Conservation (phyloP, 495 filamentous ascomycete species). For the Neurospora sp. region DNA sequence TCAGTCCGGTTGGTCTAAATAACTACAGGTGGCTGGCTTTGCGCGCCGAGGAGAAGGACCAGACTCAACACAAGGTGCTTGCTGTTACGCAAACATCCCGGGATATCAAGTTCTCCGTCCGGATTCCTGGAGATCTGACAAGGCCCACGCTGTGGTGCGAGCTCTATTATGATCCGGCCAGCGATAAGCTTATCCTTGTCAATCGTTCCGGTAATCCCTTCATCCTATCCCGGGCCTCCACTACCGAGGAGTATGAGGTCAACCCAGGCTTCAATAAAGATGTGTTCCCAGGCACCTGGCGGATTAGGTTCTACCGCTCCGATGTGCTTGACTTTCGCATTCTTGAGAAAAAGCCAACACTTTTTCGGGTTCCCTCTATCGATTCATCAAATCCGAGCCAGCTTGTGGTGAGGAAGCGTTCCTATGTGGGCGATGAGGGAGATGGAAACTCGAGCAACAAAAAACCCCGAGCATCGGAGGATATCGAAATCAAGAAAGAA, state of each 20-base stretch:
- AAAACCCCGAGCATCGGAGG: conserved; percentile 22
- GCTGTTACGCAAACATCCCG: conserved; percentile 39
- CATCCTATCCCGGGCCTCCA: conserved; percentile 27
- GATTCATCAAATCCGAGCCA: conserved; percentile 11
- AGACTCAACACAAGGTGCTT: conserved; percentile 35
- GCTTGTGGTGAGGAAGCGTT: conserved; percentile 30
- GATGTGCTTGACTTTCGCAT: conserved; percentile 41
- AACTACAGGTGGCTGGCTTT: conserved; percentile 35
- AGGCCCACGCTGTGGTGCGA: conserved; percentile 37
- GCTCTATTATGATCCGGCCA: conserved; percentile 40
- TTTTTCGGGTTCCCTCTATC: conserved; percentile 17
- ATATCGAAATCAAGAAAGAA: conserved; percentile 5
- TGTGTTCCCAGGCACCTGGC: conserved; percentile 37
- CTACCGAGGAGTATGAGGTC: conserved; percentile 26
- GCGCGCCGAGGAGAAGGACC: conserved; percentile 33
- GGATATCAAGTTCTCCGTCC: conserved; percentile 41
- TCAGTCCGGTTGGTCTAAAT: conserved; percentile 35
- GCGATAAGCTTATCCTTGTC: conserved; percentile 37
- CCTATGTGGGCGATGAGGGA: conserved; percentile 29
- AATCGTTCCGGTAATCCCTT: conserved; percentile 38
- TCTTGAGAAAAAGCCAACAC: conserved; percentile 33
- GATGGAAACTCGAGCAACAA: conserved; percentile 23
- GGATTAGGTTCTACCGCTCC: conserved; percentile 31
- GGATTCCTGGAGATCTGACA: conserved; percentile 29
- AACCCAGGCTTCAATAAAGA: conserved; percentile 30